Percentiles rank a stretch among this genome's conserved stretches.
Evolutionary conservation across 2,329 filamentous ascomycete genomes (phyloP).

Genomic region (Xylariaceae sp.): DNA sequence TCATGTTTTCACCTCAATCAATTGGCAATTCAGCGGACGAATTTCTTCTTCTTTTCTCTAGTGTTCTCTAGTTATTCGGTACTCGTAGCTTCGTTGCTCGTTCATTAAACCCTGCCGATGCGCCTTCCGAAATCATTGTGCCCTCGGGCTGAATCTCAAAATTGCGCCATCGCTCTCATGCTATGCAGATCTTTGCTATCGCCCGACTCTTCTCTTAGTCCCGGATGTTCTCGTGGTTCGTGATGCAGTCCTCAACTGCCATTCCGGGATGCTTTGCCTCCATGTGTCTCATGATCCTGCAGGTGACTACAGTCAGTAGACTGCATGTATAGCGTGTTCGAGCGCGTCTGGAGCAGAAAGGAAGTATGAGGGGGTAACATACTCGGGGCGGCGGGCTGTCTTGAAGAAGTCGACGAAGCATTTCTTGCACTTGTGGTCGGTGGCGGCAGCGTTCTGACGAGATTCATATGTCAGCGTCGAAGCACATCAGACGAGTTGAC

Average conservation of each 20-base stretch:
- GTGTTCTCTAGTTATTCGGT: no score
- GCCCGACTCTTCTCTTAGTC: neutral
- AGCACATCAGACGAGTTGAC: neutral
- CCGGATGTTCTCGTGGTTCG: neutral
- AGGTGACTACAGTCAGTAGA: no score
- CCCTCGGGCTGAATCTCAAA: slow-evolving; percentile 15
- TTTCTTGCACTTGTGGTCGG: slow-evolving; percentile 71
- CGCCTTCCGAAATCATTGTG: slow-evolving; percentile 9
- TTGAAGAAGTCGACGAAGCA: slow-evolving; percentile 79
- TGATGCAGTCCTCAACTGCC: neutral
- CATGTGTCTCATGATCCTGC: no score
- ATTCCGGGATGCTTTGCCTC: neutral
- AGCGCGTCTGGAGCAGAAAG: no score
- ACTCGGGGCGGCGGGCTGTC: slow-evolving; percentile 72
- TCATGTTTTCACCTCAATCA: no score
- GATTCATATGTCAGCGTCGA: neutral
- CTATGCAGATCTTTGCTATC: neutral
- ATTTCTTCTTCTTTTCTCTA: no score
- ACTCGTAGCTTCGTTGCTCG: slow-evolving; percentile 15
- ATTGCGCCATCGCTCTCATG: slow-evolving; percentile 18
- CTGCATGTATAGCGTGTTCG: no score
- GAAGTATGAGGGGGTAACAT: slow-evolving; percentile 31
- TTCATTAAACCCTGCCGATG: slow-evolving; percentile 6
- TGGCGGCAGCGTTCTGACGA: slow-evolving; percentile 66
- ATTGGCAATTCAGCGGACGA: no score